These are phyloP conservation scores for Pseudohyphozyma bogoriensis DNA, from an alignment of 768 basidiomycete species.

Conservation along the genomic window DNA sequence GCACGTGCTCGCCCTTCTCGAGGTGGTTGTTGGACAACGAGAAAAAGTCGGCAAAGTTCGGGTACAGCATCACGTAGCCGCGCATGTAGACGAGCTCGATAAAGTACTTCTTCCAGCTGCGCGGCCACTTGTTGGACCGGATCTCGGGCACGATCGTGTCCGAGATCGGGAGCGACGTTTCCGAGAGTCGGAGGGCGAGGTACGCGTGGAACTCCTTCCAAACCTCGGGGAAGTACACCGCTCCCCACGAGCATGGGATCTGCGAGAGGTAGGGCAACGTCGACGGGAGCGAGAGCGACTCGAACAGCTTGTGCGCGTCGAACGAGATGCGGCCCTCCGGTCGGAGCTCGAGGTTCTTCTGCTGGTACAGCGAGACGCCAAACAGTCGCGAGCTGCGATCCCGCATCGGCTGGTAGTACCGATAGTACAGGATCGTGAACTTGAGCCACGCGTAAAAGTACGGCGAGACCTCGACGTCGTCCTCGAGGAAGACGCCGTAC, in stretches of 20 bases:
- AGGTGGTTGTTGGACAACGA: conserved; percentile 86
- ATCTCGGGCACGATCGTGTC: conserved; percentile 57
- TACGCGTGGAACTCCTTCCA: conserved; percentile 81
- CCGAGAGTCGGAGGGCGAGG: conserved; percentile 60
- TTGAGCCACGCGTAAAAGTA: conserved; percentile 79
- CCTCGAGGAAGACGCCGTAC: conserved; percentile 72
- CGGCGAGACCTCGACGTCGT: conserved; percentile 76
- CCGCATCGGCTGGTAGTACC: conserved; percentile 55
- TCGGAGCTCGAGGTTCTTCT: conserved; percentile 65
- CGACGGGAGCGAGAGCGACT: conserved; percentile 36
- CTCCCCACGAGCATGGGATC: conserved; percentile 85
- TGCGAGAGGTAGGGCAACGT: conserved; percentile 71
- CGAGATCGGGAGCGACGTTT: conserved; percentile 39
- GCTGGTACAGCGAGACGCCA: conserved; percentile 78
- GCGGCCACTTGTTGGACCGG: conserved; percentile 68
- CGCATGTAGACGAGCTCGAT: conserved; percentile 73
- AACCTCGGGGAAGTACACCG: conserved; percentile 76
- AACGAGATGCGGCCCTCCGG: conserved; percentile 58
- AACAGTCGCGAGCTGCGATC: conserved; percentile 47
- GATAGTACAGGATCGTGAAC: conserved; percentile 64
- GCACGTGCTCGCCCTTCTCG: conserved; percentile 72
- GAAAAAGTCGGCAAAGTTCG: conserved; percentile 60
- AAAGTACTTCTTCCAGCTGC: conserved; percentile 82
- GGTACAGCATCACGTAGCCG: conserved; percentile 81
- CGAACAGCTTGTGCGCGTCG: conserved; percentile 55